Evolutionary conservation across 352 stramenopile genomes (phyloP).

Genomic region (Phytophthora macrochlamydospora): DNA sequence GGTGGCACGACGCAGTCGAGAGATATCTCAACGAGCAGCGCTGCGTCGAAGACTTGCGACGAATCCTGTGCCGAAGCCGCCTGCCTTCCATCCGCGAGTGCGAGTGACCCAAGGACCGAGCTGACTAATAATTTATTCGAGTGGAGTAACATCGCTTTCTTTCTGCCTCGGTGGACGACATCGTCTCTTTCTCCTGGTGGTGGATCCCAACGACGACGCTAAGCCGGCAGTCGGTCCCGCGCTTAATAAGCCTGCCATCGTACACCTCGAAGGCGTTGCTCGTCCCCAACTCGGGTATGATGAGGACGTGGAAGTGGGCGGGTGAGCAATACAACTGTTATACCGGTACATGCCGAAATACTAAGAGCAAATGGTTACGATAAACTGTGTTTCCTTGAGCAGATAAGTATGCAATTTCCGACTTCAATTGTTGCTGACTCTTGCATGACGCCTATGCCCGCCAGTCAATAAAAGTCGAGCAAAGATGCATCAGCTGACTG

Average conservation of each 20-base stretch:
- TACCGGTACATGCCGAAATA: neutral
- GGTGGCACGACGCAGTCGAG: constrained; percentile 64
- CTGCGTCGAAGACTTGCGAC: constrained; percentile 50
- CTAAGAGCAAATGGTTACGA: neutral
- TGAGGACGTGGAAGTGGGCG: constrained; percentile 21
- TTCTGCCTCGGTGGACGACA: constrained; percentile 28
- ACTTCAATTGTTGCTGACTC: neutral
- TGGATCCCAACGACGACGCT: constrained; percentile 47
- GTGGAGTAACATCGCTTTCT: too few relatives aligned
- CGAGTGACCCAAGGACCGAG: constrained; percentile 14
- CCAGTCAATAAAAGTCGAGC: constrained; percentile 69
- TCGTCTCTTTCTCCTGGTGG: constrained; percentile 51
- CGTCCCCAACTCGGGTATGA: constrained; percentile 17
- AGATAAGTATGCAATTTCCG: constrained; percentile 5
- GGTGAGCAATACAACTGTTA: too few relatives aligned
- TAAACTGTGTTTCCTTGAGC: constrained; percentile 13
- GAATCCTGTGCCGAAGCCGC: constrained; percentile 45
- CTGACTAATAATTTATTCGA: constrained; percentile 18
- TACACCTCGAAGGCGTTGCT: constrained; percentile 41
- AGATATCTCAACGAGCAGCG: constrained; percentile 49
- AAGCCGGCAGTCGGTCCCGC: constrained; percentile 44
- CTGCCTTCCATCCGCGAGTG: constrained; percentile 65
- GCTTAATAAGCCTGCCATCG: constrained; percentile 56
- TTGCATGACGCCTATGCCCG: constrained; percentile 36
- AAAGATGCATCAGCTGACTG: constrained; percentile 60